Evolutionary conservation across 768 basidiomycete species (phyloP).

Genomic region (Agrocybe pediades): DNA sequence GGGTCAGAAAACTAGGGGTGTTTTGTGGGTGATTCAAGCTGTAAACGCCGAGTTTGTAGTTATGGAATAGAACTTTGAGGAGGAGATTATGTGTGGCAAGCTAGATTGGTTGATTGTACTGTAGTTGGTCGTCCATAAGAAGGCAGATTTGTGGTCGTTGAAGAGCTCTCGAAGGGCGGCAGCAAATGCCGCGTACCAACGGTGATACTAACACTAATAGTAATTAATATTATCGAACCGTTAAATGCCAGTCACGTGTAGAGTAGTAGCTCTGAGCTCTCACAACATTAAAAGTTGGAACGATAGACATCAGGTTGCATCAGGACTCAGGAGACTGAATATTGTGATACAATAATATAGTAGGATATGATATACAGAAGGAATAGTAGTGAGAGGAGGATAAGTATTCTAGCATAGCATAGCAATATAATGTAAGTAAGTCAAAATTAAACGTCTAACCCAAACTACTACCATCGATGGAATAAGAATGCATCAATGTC

Average conservation of each 20-base stretch:
- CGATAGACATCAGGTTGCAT: too few species aligned
- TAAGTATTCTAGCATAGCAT: not conserved
- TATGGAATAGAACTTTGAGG: not conserved
- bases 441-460: not conserved
- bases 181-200: too few species aligned
- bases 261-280: too few species aligned
- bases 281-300: too few species aligned
- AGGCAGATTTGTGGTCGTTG: not conserved
- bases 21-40: not conserved
- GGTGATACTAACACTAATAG: too few species aligned
- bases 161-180: not conserved
- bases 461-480: not conserved
- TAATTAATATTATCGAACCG: too few species aligned
- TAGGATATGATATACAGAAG: slow-evolving; percentile 1
- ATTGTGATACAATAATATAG: not conserved
- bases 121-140: not conserved
- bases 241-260: too few species aligned
- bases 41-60: not conserved
- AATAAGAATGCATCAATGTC: not conserved
- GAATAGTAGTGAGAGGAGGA: not conserved
- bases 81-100: not conserved
- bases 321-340: too few species aligned
- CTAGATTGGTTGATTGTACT: not conserved
- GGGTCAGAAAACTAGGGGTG: not conserved
- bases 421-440: slow-evolving; percentile 1